Percentiles rank a stretch among this genome's conserved stretches.
Evolutionary conservation across 148 eudicot genomes (phyloP).

Genomic region (Chenopodium album): DNA sequence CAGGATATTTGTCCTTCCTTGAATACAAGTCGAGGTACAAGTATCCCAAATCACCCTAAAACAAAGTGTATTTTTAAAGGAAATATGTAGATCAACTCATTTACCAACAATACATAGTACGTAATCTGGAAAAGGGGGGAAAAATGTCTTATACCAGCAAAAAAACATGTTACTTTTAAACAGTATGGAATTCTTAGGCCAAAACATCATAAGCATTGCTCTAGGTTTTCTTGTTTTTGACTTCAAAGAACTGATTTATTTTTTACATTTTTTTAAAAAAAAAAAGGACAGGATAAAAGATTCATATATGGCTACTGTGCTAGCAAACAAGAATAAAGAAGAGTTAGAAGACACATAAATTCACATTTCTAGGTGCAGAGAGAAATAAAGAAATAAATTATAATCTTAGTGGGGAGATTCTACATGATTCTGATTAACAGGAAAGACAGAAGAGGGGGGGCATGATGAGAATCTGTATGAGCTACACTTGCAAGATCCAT

Average conservation of each 20-base stretch:
- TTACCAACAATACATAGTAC: not conserved
- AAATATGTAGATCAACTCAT: conserved; percentile 6
- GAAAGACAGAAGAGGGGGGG: not conserved
- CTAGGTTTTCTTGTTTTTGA: not conserved
- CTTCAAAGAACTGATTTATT: not conserved
- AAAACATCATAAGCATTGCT: not conserved
- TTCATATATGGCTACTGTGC: not conserved
- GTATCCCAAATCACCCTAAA: conserved; percentile 95
- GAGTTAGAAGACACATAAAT: not conserved
- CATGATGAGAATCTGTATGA: not conserved
- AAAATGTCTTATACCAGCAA: not conserved
- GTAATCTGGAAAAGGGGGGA: not conserved
- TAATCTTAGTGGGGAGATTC: not conserved
- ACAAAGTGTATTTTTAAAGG: conserved; percentile 3
- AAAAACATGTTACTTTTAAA: not conserved
- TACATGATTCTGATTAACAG: not conserved
- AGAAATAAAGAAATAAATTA: not conserved
- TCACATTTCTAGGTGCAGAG: not conserved
- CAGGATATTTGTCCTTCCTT: conserved; percentile 84
- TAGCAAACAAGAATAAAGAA: not conserved
- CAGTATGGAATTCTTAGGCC: not conserved
- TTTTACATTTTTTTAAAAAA: too few relatives aligned
- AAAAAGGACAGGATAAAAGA: not conserved
- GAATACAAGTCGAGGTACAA: conserved; percentile 89
- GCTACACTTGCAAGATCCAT: not conserved